Percentiles rank a stretch among this genome's conserved stretches.
phyloP scores from a whole-genome alignment of 768 basidiomycete species.

The Naganishia kalamii region DNA sequence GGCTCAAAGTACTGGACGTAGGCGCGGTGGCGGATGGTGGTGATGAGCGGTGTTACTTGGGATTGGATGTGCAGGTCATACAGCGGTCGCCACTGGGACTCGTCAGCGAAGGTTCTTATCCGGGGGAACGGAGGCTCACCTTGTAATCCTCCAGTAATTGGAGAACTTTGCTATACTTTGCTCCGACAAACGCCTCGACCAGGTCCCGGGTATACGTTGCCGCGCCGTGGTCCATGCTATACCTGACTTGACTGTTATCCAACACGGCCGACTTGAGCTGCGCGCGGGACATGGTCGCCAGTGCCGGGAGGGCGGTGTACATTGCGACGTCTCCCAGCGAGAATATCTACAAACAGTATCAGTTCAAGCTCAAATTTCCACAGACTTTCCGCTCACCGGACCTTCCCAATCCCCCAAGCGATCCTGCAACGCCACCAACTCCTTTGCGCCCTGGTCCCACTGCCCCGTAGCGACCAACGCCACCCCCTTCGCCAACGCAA shows the following conservation, averaged over 20 bases:
- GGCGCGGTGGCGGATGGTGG: conserved; percentile 15
- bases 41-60: background rate
- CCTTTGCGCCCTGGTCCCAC: conserved; percentile 15
- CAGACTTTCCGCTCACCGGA: background rate
- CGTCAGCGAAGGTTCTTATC: background rate
- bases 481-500: conserved; percentile 18
- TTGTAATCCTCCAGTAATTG: conserved; percentile 13
- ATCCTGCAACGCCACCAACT: conserved; percentile 11
- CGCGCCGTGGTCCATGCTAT: conserved; percentile 20
- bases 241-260: conserved; percentile 14
- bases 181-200: conserved; percentile 16
- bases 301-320: conserved; percentile 14
- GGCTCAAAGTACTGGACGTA: conserved; percentile 24
- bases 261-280: conserved; percentile 15
- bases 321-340: conserved; percentile 21
- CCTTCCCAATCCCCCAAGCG: conserved; percentile 24
- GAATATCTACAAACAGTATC: conserved; percentile 5
- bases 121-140: background rate
- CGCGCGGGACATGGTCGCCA: conserved; percentile 13
- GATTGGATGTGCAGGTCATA: conserved; percentile 17
- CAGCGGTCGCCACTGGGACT: conserved; percentile 10
- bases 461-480: background rate
- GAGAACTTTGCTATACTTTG: conserved; percentile 16
- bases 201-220: conserved; percentile 12
- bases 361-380: background rate